Conservation (phyloP, 2,329 filamentous ascomycete species). For the Plenodomus biglobosus region DNA sequence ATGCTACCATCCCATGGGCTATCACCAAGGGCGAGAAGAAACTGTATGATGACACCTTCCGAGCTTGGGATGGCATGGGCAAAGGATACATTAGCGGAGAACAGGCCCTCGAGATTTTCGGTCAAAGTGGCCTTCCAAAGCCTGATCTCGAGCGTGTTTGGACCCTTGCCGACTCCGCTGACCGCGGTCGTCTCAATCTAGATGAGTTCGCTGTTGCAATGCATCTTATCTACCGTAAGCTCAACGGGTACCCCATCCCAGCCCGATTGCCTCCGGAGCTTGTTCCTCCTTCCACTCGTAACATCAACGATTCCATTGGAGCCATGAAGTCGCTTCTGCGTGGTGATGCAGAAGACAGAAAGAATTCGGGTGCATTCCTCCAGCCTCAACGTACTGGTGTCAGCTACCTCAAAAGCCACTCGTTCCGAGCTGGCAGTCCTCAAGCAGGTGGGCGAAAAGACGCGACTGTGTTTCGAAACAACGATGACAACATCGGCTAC, state of each 20-base stretch:
- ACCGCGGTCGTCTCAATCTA: constrained; percentile 90
- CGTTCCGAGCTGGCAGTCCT: constrained; percentile 70
- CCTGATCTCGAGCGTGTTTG: constrained; percentile 88
- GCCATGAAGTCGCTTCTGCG: constrained; percentile 87
- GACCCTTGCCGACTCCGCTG: constrained; percentile 91
- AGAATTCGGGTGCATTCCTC: constrained; percentile 84
- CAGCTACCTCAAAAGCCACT: constrained; percentile 94
- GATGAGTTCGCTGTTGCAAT: constrained; percentile 98
- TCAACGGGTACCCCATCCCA: constrained; percentile 93
- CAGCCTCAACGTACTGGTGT: constrained; percentile 97
- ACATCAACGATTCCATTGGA: constrained; percentile 89
- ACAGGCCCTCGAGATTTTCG: constrained; percentile 94
- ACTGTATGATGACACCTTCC: constrained; percentile 92
- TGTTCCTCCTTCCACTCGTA: constrained; percentile 89
- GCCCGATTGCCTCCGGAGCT: constrained; percentile 86
- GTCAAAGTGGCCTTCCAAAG: constrained; percentile 91
- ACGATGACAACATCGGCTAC: constrained; percentile 87
- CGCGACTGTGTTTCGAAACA: constrained; percentile 94
- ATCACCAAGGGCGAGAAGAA: constrained; percentile 99
- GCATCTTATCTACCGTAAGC: constrained; percentile 96
- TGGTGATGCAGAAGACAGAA: constrained; percentile 85
- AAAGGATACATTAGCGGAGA: constrained; percentile 92
- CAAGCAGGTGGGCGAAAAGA: constrained; percentile 74
- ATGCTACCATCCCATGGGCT: constrained; percentile 95
- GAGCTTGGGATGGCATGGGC: constrained; percentile 90